phyloP scores from a whole-genome alignment of 371 early-diverging fungal genomes.

The Dichotomocladium elegans region DNA sequence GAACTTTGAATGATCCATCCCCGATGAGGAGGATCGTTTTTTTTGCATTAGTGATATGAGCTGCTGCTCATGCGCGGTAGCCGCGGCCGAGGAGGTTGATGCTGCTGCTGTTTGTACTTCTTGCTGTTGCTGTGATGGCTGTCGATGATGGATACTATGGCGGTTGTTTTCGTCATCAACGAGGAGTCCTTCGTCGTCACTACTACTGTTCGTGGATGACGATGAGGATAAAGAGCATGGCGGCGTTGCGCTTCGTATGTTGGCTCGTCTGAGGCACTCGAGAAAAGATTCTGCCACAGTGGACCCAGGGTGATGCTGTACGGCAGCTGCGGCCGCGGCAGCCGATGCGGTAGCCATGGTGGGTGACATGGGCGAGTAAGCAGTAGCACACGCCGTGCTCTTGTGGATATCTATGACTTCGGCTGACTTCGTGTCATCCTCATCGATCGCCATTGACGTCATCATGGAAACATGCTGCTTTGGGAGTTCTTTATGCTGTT shows the following conservation, averaged over 20 bases:
- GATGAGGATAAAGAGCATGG: conserved; percentile 1
- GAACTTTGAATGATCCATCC: conserved; percentile 20
- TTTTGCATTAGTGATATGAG: background rate
- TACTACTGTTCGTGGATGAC: conserved; percentile 1
- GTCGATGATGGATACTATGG: too few species aligned
- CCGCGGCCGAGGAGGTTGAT: background rate
- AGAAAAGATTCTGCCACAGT: conserved; percentile 24
- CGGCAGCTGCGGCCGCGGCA: conserved; percentile 16
- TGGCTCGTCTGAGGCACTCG: conserved; percentile 8
- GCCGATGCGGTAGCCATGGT: conserved; percentile 26
- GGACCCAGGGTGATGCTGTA: conserved; percentile 22
- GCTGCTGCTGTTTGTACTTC: conserved; percentile 1
- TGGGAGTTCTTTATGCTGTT: background rate
- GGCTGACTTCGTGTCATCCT: background rate
- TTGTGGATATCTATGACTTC: background rate
- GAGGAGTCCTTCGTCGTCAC: background rate
- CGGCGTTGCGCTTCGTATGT: background rate
- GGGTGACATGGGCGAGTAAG: conserved; percentile 16
- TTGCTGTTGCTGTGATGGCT: conserved; percentile 1
- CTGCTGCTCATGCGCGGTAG: background rate
- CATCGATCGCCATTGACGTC: background rate
- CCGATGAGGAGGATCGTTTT: conserved; percentile 1
- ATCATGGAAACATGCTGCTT: background rate
- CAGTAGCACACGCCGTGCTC: background rate
- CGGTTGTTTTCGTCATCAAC: conserved; percentile 6